Conservation (phyloP, 1,139 yeast genomes). For the Kodamaea alishanica region DNA sequence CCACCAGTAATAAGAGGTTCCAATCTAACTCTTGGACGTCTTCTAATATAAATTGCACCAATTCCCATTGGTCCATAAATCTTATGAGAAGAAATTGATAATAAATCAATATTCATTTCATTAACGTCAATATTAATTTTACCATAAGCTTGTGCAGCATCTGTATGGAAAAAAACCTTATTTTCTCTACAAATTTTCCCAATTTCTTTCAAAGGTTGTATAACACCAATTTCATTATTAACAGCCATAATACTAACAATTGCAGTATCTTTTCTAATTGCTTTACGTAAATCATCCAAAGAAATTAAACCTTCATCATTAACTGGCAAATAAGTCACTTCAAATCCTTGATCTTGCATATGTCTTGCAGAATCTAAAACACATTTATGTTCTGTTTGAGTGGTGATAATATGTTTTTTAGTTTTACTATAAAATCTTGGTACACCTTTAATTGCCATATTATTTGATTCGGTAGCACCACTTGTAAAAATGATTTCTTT, state of each 20-base stretch:
- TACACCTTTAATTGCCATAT: conserved; percentile 92
- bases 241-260: conserved; percentile 97
- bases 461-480: conserved; percentile 97
- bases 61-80: conserved; percentile 98
- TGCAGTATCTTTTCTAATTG: conserved; percentile 88
- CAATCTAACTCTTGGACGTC: conserved; percentile 97
- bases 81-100: conserved; percentile 94
- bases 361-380: conserved; percentile 93
- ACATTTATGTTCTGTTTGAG: conserved; percentile 98
- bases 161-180: conserved; percentile 97
- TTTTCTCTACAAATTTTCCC: conserved; percentile 82
- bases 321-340: conserved; percentile 90
- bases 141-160: conserved; percentile 97
- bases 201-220: conserved; percentile 93
- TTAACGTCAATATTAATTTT: conserved; percentile 91
- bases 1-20: conserved; percentile 97
- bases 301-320: conserved; percentile 73
- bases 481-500: conserved; percentile 95
- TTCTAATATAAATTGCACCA: conserved; percentile 92
- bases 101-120: conserved; percentile 84
- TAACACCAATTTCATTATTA: conserved; percentile 95
- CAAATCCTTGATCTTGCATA: conserved; percentile 94
- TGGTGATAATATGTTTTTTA: conserved; percentile 89
- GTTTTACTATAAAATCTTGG: conserved; percentile 88
- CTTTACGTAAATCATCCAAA: conserved; percentile 71